A percentile compares a stretch with the other conserved stretches of the same genome.
These are phyloP conservation scores for Aspergillus aculeatus DNA, from an alignment of 2,329 filamentous ascomycete species.

Conservation along the genomic window DNA sequence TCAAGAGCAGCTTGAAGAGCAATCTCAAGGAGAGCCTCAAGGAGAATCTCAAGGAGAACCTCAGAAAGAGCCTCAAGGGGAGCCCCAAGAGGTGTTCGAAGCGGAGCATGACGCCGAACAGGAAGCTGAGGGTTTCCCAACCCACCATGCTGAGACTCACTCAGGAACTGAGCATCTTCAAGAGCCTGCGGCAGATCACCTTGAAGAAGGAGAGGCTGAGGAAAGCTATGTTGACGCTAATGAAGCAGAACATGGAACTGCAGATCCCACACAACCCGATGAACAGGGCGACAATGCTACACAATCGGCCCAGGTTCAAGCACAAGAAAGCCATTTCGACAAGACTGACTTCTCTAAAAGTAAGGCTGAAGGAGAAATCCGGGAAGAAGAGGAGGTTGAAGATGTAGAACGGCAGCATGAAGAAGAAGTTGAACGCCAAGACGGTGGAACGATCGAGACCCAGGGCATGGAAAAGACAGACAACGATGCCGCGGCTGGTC, in stretches of 20 bases:
- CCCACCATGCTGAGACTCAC: background rate
- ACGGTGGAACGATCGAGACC: background rate
- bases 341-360: slow-evolving; percentile 13
- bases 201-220: slow-evolving; percentile 4
- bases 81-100: background rate
- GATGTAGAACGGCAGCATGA: slow-evolving; percentile 10
- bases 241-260: slow-evolving; percentile 18
- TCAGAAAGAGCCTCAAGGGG: background rate
- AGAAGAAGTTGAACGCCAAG: slow-evolving; percentile 7
- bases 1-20: background rate
- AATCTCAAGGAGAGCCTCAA: background rate
- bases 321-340: slow-evolving; percentile 15
- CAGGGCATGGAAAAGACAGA: background rate
- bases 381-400: slow-evolving; percentile 9
- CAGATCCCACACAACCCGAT: slow-evolving; percentile 5
- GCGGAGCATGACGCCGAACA: background rate
- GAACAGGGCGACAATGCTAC: slow-evolving; percentile 5
- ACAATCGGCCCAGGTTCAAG: slow-evolving; percentile 13
- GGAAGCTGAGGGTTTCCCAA: slow-evolving; percentile 4
- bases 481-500: background rate
- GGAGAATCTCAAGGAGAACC: background rate
- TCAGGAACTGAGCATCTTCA: slow-evolving; percentile 6
- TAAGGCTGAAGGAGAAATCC: slow-evolving; percentile 3
- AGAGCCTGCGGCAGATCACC: slow-evolving; percentile 9
- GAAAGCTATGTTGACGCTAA: slow-evolving; percentile 22